Evolutionary conservation across 805 yeast genomes (phyloP).

Genomic region (Candida andamanensis): DNA sequence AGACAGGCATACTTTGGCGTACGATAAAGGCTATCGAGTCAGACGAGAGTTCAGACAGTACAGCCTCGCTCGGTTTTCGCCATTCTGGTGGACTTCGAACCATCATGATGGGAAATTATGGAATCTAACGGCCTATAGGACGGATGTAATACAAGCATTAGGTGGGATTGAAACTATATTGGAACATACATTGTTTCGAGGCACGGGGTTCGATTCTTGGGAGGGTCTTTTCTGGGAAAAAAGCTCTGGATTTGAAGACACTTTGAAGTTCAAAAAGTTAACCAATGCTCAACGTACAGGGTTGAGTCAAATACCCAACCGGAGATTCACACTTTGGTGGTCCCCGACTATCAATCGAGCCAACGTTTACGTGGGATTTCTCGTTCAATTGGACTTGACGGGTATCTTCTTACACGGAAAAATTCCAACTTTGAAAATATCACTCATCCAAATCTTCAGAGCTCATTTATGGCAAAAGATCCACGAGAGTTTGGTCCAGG

Average conservation of each 20-base stretch:
- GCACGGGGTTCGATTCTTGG: constrained; percentile 97
- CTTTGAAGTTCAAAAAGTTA: constrained; percentile 86
- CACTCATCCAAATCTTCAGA: constrained; percentile 91
- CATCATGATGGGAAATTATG: constrained; percentile 95
- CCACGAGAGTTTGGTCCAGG: constrained; percentile 92
- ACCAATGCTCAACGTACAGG: constrained; percentile 98
- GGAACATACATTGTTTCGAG: constrained; percentile 92
- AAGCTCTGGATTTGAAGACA: constrained; percentile 95
- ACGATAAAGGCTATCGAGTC: constrained; percentile 88
- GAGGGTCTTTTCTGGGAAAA: constrained; percentile 99
- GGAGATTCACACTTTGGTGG: constrained; percentile 99
- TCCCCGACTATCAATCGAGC: constrained; percentile 98
- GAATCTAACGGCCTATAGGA: constrained; percentile 87
- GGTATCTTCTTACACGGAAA: constrained; percentile 97
- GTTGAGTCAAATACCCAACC: constrained; percentile 92
- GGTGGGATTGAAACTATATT: constrained; percentile 96
- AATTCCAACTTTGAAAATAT: constrained; percentile 93
- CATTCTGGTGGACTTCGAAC: constrained; percentile 95
- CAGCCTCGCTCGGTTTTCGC: constrained; percentile 66
- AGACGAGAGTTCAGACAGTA: constrained; percentile 75
- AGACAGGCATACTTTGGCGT: constrained; percentile 89
- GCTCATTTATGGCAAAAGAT: constrained; percentile 99
- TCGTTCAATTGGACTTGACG: constrained; percentile 92
- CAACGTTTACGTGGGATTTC: constrained; percentile 94
- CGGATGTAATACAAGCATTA: constrained; percentile 93